These are phyloP conservation scores for Pistacia vera DNA, from an alignment of 345 rosid genomes.

Conservation along the genomic window DNA sequence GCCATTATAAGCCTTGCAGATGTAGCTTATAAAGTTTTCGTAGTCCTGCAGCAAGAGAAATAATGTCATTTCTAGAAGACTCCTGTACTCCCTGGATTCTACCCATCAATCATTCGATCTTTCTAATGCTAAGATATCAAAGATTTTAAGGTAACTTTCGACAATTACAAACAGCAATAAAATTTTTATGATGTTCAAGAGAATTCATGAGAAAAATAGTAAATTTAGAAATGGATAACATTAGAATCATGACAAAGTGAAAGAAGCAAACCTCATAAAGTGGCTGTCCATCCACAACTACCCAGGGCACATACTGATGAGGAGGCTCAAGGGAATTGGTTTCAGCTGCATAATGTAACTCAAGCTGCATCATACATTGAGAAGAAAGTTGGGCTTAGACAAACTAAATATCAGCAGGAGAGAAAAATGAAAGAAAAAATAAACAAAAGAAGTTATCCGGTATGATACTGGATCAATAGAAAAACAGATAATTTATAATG, in stretches of 20 bases:
- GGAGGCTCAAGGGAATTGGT: slow-evolving; percentile 84
- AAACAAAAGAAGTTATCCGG: background rate
- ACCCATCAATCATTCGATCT: slow-evolving; percentile 1
- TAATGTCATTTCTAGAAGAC: background rate
- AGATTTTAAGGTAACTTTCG: background rate
- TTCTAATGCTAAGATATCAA: background rate
- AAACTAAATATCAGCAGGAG: background rate
- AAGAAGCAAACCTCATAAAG: slow-evolving; percentile 75
- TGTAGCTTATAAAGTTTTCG: slow-evolving; percentile 69
- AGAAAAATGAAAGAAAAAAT: background rate
- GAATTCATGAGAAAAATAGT: too few relatives aligned
- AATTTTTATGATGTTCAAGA: background rate
- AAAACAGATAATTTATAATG: background rate
- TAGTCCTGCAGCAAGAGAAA: slow-evolving; percentile 56
- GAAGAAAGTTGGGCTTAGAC: background rate
- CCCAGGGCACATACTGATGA: slow-evolving; percentile 94
- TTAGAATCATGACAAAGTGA: background rate
- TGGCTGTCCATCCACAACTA: slow-evolving; percentile 88
- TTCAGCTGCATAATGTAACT: slow-evolving; percentile 76
- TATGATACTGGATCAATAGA: background rate
- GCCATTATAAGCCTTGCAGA: slow-evolving; percentile 79
- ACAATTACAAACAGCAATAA: background rate
- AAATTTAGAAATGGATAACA: background rate
- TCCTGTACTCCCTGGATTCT: background rate
- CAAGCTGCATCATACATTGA: slow-evolving; percentile 59